Evolutionary conservation across 208 protist species (phyloP), one percentile per base, ranked within the genome.

Genomic region (Porcisia hertigi): DNA sequence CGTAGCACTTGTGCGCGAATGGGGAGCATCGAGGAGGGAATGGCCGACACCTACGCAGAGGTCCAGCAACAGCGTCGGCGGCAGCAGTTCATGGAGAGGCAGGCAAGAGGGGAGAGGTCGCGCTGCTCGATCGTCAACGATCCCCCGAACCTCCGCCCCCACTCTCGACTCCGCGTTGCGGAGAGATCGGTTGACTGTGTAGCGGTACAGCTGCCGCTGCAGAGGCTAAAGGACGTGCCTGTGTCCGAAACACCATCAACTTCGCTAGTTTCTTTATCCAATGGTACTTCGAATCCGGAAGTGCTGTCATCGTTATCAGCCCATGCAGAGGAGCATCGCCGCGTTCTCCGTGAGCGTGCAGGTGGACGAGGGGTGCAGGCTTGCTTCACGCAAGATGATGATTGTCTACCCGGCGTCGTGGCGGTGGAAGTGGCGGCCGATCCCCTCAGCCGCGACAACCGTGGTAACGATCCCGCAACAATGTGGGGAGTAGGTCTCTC

Each of bases 131-230:
- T 45, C 23, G 11, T 59, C 14, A 18, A 41, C 45, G 58, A 52
- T n/a, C 43, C 30, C 66, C 34, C 34, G 4, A 49, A 41, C 9
- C 7, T 20, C 63, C 14, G 16, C 7, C 7, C 47, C 5, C 36
- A 47, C 11, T 30, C 49, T 30, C 25, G 49, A 72, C 69, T 25
- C 30, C 25, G 34, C 55, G 23, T 41, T 18, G 23, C 64, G 2
- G 71, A 59, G 6, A 45, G 62, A 58, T 81, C 77, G 18, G 71
- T 81, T 23, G 77, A 81, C 54, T 81, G 71, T 53, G 54, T 77
- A 18, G 74, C 77, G 11, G 77, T 81, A 60, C 77, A 77, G 63
- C 47, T 77, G 64, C 77, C 77, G n/a, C 54, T 81, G 45, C 77
- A 54, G 25, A 49, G 66, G n/a, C 36, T 30, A 11, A 14, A 36